Base-by-base conservation (phyloP, 2,329 filamentous ascomycete genomes). In the Aspergillus aculeatinus region DNA sequence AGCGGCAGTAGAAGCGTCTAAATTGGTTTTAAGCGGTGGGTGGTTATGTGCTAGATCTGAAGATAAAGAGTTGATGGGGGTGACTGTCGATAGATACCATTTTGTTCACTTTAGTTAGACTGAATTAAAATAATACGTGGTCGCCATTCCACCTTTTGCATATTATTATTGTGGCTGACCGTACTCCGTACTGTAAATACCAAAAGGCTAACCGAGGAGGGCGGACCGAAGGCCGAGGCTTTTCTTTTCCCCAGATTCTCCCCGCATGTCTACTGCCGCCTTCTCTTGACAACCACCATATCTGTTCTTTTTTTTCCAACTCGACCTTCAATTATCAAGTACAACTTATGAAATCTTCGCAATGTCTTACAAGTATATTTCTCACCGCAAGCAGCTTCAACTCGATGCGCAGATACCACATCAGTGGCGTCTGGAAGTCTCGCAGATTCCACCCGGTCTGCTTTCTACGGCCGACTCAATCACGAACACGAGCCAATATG, bases 301-400 rank as follows among this genome's bases (percentile, higher is more conserved):
- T 35, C 6, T 12, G 39, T 44, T 19, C 39, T 7, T 10, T n/a
- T n/a, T 9, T 44, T 9, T 9, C 9, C 39, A 12, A 19, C 16
- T 44, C 16, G 39, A n/a, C 14, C 14, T 44, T 44, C 6, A 16
- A 9, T 19, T 16, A n/a, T 19, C 39, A 6, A n/a, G 4, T n/a
- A 5, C 16, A 16, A 19, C 39, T 42, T n/a, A 27, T 42, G 0
- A 5, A 1, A n/a, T n/a, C 11, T 7, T 16, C 9, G 6, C 6
- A 21, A 61, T 61, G 60, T 42, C 53, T 16, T 77, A 76, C 54
- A 60, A 72, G 11, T 60, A 67, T 23, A 73, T 80, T 23, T 72
- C 76, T 16, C 66, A 70, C 29, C 71, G 70, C 33, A 80, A 80
- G 63, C 77, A 77, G 57, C 69, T 67, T 7, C 68, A 76, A 19